A percentile compares a stretch with the other conserved stretches of the same genome.
Evolutionary conservation across 495 filamentous ascomycete species (phyloP).

Genomic region (Penicillium cosmopolitanum): DNA sequence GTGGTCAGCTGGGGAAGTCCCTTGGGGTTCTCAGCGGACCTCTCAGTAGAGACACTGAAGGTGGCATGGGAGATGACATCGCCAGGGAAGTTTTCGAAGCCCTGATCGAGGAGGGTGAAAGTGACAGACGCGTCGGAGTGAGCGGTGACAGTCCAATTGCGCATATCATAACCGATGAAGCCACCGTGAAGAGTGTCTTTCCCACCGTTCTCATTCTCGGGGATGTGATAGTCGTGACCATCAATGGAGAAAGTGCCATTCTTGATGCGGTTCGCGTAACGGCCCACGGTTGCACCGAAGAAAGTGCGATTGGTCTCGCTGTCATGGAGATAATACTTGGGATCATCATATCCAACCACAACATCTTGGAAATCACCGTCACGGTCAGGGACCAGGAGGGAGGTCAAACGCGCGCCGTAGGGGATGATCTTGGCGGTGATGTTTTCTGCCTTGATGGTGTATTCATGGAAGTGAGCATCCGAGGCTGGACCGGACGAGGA

Average conservation of each 20-base stretch:
- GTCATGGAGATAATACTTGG: slow-evolving; percentile 69
- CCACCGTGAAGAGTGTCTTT: slow-evolving; percentile 80
- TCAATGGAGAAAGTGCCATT: slow-evolving; percentile 80
- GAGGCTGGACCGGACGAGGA: slow-evolving; percentile 12
- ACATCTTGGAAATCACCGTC: slow-evolving; percentile 67
- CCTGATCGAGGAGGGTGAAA: slow-evolving; percentile 77
- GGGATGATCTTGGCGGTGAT: slow-evolving; percentile 76
- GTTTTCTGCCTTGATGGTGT: slow-evolving; percentile 71
- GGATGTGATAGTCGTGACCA: slow-evolving; percentile 63
- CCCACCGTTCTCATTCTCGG: slow-evolving; percentile 72
- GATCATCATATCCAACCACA: slow-evolving; percentile 79
- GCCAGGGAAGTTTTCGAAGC: slow-evolving; percentile 77
- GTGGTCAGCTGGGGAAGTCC: slow-evolving; percentile 51
- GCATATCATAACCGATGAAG: slow-evolving; percentile 77
- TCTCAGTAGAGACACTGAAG: slow-evolving; percentile 59
- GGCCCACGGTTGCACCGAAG: slow-evolving; percentile 76
- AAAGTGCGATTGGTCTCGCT: slow-evolving; percentile 68
- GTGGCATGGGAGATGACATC: slow-evolving; percentile 78
- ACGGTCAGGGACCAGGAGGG: slow-evolving; percentile 73
- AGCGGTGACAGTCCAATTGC: slow-evolving; percentile 77
- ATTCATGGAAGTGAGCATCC: slow-evolving; percentile 56
- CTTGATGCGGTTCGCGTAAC: slow-evolving; percentile 87
- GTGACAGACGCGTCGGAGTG: slow-evolving; percentile 71
- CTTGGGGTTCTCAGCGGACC: slow-evolving; percentile 41
- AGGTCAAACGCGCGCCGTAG: slow-evolving; percentile 78